Conservation (phyloP, 1,139 yeast species). For the Blastobotrys ciferrii region DNA sequence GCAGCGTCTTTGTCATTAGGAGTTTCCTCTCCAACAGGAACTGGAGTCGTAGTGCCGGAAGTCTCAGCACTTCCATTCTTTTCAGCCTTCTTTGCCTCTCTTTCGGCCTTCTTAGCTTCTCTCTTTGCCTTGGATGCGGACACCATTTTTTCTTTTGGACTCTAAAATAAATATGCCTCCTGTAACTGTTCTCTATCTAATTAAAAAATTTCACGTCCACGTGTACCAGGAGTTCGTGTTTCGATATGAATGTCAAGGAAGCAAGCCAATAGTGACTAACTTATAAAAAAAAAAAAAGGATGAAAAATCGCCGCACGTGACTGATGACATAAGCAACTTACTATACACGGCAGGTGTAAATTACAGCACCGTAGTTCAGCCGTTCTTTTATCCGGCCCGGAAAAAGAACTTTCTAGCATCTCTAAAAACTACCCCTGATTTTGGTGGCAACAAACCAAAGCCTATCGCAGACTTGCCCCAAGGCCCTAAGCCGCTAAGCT, state of each 20-base stretch:
- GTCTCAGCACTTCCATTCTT: constrained; percentile 60
- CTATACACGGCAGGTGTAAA: neutral
- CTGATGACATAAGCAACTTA: neutral
- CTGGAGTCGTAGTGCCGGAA: constrained; percentile 23
- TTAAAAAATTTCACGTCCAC: neutral
- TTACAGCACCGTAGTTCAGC: neutral
- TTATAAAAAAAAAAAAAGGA: constrained; percentile 3
- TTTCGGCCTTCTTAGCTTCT: constrained; percentile 65
- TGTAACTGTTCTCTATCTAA: neutral
- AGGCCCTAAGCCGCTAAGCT: too few species aligned
- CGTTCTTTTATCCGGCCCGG: neutral
- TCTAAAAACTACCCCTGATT: too few species aligned
- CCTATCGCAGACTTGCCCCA: too few species aligned
- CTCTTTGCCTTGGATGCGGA: constrained; percentile 97
- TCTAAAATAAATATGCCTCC: constrained; percentile 3
- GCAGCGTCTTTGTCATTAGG: constrained; percentile 49
- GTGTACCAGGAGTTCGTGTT: neutral
- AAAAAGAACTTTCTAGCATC: neutral
- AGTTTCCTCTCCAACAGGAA: constrained; percentile 41
- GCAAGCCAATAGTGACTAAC: neutral
- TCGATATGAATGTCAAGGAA: neutral
- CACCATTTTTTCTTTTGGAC: constrained; percentile 26
- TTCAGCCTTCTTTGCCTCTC: constrained; percentile 57
- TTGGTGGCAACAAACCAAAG: too few species aligned
- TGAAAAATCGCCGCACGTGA: constrained; percentile 1